phyloP scores from a whole-genome alignment of 352 stramenopile genomes.

The Phytophthora ramorum region DNA sequence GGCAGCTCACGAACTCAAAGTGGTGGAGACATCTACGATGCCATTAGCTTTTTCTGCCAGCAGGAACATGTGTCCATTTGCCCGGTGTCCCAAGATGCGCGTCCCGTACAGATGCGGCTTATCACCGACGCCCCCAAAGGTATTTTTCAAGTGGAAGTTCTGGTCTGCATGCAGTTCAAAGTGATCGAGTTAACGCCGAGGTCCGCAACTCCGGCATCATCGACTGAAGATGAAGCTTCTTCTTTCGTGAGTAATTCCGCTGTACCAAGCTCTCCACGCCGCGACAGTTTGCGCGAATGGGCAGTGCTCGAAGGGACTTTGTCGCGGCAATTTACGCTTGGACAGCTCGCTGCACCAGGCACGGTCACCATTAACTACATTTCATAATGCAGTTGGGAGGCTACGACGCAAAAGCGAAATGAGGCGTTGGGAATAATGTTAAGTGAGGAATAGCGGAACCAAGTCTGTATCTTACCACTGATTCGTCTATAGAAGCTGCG shows the following conservation, averaged over 20 bases:
- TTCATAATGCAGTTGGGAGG: slow-evolving; percentile 5
- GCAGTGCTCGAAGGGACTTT: slow-evolving; percentile 66
- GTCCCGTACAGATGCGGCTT: slow-evolving; percentile 55
- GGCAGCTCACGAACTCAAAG: slow-evolving; percentile 78
- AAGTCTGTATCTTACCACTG: slow-evolving; percentile 1
- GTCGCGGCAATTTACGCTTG: slow-evolving; percentile 62
- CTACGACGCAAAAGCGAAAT: background rate
- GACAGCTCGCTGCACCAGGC: slow-evolving; percentile 55
- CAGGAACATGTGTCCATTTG: slow-evolving; percentile 69
- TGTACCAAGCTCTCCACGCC: background rate
- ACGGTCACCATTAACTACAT: slow-evolving; percentile 54
- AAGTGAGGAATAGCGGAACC: slow-evolving; percentile 18
- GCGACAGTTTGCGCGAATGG: slow-evolving; percentile 50
- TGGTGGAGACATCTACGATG: slow-evolving; percentile 83
- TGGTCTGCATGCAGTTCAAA: slow-evolving; percentile 81
- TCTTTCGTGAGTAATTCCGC: background rate
- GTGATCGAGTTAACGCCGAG: slow-evolving; percentile 57
- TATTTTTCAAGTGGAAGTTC: slow-evolving; percentile 63
- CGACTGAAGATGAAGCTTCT: background rate
- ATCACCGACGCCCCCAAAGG: slow-evolving; percentile 30
- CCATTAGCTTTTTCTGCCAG: slow-evolving; percentile 77
- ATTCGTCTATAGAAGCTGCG: slow-evolving; percentile 69
- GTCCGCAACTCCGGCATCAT: slow-evolving; percentile 13
- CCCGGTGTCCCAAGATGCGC: slow-evolving; percentile 68
- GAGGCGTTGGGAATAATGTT: slow-evolving; percentile 13